Base-by-base conservation (phyloP, 2,329 filamentous ascomycete genomes). In the Ambrosiella xylebori region DNA sequence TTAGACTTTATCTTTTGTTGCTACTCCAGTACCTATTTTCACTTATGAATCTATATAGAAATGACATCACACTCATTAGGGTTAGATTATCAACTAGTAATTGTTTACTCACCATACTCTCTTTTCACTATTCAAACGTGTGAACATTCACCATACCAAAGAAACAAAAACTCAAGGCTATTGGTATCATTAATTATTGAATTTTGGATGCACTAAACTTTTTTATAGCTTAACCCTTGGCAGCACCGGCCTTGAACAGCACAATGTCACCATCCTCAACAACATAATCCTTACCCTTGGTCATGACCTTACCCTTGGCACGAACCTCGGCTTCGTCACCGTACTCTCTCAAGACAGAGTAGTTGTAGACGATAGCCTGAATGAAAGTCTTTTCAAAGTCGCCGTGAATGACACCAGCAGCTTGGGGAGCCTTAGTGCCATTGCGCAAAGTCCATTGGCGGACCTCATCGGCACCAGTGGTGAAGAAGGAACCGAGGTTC, bases 301-400 rank as follows among this genome's bases (percentile, higher is more conserved):
- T 97, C 84, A 95, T 87, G 64, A 98, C 72, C 77, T 98, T 98
- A 66, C 93, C 93, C 72, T 91, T 91, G 35, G 91, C 81, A 77
- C 90, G 95, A 64, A 96, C 86, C 64, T 86, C 81, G 27, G 82
- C 76, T 75, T 98, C 93, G 63, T 95, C 88, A 56, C 91, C 91
- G 54, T 86, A 75, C 72, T 97, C 93, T 74, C 85, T 88, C 57
- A 98, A 75, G 1, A 78, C 73, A 35, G 69, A 76, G 73, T 82
- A 98, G 75, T 95, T 97, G 75, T 95, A 97, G 37, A 96, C 89
- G 63, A 98, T 79, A 62, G 79, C 86, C 74, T 98, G 94, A 66
- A 98, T 98, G 70, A 98, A 98, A 0, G 94, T 98, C 83, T 98
- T 98, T 73, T 98, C 93, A 64, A 98, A 97, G 70, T 98, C 93